Evolutionary conservation across 495 filamentous ascomycete genomes (phyloP).

Genomic region (Penicillium waksmanii): DNA sequence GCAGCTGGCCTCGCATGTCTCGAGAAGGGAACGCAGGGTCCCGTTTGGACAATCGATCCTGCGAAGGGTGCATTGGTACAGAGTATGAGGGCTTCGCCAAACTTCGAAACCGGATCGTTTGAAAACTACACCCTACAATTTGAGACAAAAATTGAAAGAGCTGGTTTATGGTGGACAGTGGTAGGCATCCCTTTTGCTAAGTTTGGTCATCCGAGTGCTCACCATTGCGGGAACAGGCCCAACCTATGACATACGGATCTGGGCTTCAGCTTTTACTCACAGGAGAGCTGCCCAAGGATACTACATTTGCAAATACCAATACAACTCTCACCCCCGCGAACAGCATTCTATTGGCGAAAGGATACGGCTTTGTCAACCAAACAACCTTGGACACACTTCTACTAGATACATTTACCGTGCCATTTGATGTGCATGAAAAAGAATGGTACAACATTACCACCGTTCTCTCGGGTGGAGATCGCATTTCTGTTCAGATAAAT

Average conservation of each 20-base stretch:
- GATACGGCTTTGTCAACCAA: constrained; percentile 16
- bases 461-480: constrained; percentile 1
- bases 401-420: constrained; percentile 8
- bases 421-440: constrained; percentile 10
- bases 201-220: neutral
- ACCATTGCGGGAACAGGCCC: neutral
- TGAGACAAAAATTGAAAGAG: constrained; percentile 9
- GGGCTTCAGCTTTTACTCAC: constrained; percentile 11
- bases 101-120: neutral
- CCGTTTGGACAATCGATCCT: constrained; percentile 3
- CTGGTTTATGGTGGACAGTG: constrained; percentile 11
- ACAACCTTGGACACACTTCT: constrained; percentile 6
- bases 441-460: constrained; percentile 17
- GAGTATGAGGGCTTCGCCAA: constrained; percentile 4
- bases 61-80: constrained; percentile 11
- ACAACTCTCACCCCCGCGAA: constrained; percentile 8
- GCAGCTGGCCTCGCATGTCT: constrained; percentile 12
- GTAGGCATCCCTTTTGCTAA: constrained; percentile 1
- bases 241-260: constrained; percentile 2
- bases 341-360: constrained; percentile 7
- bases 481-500: constrained; percentile 11
- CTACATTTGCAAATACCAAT: constrained; percentile 7
- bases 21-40: constrained; percentile 7
- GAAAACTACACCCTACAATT: constrained; percentile 12
- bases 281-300: constrained; percentile 3